phyloP scores from a whole-genome alignment of 257 asterid genomes.

The Striga asiatica region DNA sequence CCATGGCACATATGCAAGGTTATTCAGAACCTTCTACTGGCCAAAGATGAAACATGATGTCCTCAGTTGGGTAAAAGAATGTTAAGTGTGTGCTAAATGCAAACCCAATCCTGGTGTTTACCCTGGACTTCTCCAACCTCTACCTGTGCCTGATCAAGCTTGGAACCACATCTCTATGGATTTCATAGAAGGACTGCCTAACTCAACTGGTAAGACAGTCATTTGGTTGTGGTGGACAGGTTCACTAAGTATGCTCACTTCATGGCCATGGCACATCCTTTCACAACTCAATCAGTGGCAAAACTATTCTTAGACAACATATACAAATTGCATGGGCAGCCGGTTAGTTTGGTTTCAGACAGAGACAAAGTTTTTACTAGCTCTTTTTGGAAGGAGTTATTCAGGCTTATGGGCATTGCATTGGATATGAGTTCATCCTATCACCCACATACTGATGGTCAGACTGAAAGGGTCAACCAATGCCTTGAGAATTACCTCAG shows the following conservation, averaged over 20 bases:
- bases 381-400: too few relatives aligned
- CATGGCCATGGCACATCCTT: background rate
- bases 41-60: background rate
- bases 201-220: background rate
- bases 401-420: background rate
- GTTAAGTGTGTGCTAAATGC: background rate
- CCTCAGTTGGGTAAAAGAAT: background rate
- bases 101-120: background rate
- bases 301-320: background rate
- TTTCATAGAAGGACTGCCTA: background rate
- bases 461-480: too few relatives aligned
- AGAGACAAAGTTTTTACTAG: background rate
- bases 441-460: too few relatives aligned
- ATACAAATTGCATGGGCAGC: background rate
- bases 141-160: background rate
- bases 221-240: background rate
- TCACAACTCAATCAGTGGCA: background rate
- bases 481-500: background rate
- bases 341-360: background rate
- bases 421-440: background rate
- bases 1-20: background rate
- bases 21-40: background rate
- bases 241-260: too few relatives aligned
- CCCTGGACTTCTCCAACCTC: background rate
- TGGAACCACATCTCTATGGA: background rate